Evolutionary conservation across 305 asterid species (phyloP), one percentile per base, ranked within the genome.

Genomic region (Fraxinus greggii): DNA sequence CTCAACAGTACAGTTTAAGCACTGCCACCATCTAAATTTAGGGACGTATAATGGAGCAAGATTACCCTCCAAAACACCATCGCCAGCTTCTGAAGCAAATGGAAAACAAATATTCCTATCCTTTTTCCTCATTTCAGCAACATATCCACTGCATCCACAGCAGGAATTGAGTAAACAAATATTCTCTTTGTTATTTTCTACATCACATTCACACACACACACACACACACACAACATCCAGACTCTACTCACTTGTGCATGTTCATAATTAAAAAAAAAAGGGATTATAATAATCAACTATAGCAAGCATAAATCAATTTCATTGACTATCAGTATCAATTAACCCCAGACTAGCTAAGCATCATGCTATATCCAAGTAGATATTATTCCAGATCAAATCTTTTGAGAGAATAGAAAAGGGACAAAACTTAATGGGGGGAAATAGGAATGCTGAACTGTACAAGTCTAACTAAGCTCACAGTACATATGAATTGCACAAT

Each of bases 111-210:
- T 76, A 75, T 75, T 81, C 75, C 45, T 36, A 82, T 90, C 87
- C 82, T 86, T 90, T 78, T 78, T 84, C 79, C 98, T 89, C 92
- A 87, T 91, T 42, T 83, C 95, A 45, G 93, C 88, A n/a, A 90
- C 93, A 82, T 86, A 94, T 26, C 92, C 95, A 85, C 96, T 93
- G 93, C 90, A 86, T 73, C 54, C 65, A 86, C 35, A 84, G 75
- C 3, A 65, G 74, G 82, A 83, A 87, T 4, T 73, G 45, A 70
- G 54, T 54, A 40, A 32, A 79, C 3, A 32, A 74, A 17, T 74
- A 36, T 65, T 31, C 67, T 36, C 48, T 15, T 72, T 7, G 70
- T 84, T 54, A 19, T 17, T 29, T 74, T 48, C 65, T 26, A 79
- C 76, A 73, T 76, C 48, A 80, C 78, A 63, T 59, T 75, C 42